Evolutionary conservation across 164 flowering plant species (phyloP).

Genomic region (Malania oleifera): DNA sequence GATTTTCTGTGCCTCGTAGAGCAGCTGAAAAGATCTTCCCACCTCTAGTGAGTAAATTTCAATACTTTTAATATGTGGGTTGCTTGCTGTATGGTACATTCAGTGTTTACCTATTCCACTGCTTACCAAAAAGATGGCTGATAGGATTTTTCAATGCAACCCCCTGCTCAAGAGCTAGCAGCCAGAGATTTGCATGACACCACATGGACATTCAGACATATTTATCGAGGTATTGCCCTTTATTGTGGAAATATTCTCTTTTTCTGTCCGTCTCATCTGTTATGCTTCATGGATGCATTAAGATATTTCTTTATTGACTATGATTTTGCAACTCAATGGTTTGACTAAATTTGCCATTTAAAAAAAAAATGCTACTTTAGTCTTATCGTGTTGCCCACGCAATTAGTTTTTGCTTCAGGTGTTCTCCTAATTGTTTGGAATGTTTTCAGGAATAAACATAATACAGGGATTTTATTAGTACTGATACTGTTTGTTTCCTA

Average conservation of each 20-base stretch:
- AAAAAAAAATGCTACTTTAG: no score
- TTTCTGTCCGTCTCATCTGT: neutral
- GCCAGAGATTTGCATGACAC: slow-evolving; percentile 87
- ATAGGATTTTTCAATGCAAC: slow-evolving; percentile 93
- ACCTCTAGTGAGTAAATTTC: slow-evolving; percentile 52
- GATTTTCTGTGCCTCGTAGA: slow-evolving; percentile 97
- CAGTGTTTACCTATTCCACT: slow-evolving; percentile 3
- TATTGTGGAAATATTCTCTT: neutral
- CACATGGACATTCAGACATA: slow-evolving; percentile 88
- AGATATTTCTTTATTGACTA: no score
- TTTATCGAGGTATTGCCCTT: slow-evolving; percentile 73
- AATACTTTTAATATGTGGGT: neutral
- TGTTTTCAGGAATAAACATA: neutral
- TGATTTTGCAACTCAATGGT: no score
- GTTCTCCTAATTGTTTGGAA: neutral
- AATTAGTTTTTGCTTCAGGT: no score
- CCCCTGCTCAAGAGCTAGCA: slow-evolving; percentile 81
- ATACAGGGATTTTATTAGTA: neutral
- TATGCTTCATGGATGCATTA: neutral
- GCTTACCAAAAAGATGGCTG: slow-evolving; percentile 17
- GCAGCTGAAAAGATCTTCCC: slow-evolving; percentile 98
- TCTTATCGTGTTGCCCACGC: no score
- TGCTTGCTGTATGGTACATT: neutral
- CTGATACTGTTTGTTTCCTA: neutral
- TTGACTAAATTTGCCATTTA: no score